Evolutionary conservation across 352 stramenopile genomes (phyloP), one percentile per base, ranked within the genome.

Genomic region (Peronospora destructor): DNA sequence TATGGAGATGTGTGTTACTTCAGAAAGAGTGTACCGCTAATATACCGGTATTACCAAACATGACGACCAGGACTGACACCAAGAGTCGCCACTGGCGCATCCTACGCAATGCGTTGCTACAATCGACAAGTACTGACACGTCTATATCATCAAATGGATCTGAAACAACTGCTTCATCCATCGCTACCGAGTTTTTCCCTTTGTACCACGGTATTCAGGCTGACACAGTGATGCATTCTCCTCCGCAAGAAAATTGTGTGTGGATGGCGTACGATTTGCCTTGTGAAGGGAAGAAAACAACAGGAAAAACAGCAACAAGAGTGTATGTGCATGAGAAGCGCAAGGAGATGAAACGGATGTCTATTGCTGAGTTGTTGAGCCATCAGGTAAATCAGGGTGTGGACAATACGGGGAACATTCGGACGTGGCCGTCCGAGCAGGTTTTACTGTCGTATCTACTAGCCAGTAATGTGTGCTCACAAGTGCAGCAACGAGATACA

Each of bases 401-500:
- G 28, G 83, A 94, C 64, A 94, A 94, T 66, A 94, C 83, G 32
- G 83, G 83, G 26, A 94, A 94, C 64, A 87, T 94, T 40, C 78
- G 81, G 16, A 91, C 76, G 42, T 94, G 83, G 83, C 79, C 83
- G 23, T 87, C 74, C 2, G 83, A 94, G 57, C 68, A 83, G 52
- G 62, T 91, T 16, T 30, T 94, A 45, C 67, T 94, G 6, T 68
- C 63, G 8, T 76, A 85, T 35, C 13, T 94, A 32, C 59, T 94
- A 17, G 56, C 62, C 21, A 71, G 70, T 8, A 23, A 56, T 16
- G 42, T 82, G 0, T 74, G 51, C 16, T 46, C 68, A 16, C 21
- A 50, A 2, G 37, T 83, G 5, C 57, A 66, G 16, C 53, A 36
- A 14, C 41, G 37, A 25, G 14, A 35, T 3, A 13, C 16, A 11